Base-by-base conservation (phyloP, 257 asterid genomes). In the Gentiana macrophylla region DNA sequence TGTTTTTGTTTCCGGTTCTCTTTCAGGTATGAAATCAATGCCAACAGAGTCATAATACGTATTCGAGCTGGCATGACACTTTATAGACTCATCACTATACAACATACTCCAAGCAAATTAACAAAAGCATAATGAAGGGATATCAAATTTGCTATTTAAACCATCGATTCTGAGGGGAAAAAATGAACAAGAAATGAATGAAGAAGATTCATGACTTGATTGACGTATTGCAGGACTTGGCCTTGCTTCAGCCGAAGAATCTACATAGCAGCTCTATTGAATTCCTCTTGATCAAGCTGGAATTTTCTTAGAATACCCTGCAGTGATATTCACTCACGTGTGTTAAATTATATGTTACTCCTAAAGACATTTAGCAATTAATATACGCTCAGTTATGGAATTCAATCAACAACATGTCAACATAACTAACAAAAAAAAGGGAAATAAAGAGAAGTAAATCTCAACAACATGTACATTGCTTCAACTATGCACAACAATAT, bases 101-200 rank as follows among this genome's bases (percentile, higher is more conserved):
- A 69, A n/a, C n/a, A n/a, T n/a, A n/a, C n/a, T n/a, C n/a, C n/a
- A n/a, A n/a, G n/a, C 73, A 73, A 66, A 61, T 66, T 65, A 68
- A 70, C 74, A 41, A 41, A 10, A 41, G 46, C 60, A 51, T 55
- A 72, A 78, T 56, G 68, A 78, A 78, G 75, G n/a, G n/a, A n/a
- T n/a, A n/a, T n/a, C 65, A 66, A 65, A 61, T 35, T 59, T 63
- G 68, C 60, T 34, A 70, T 67, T 38, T 56, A 62, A 47, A 70
- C 60, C 70, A 58, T 68, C 72, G 66, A 55, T 67, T 53, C 62
- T 59, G 70, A 62, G 66, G 70, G n/a, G n/a, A n/a, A n/a, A 70
- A 41, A 69, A 67, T 74, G 83, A 72, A 73, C 68, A 72, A 57
- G 53, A 68, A 78, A 71, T 72, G 67, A 69, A 65, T 57, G 67